Conservation (phyloP, 1,284 basidiomycete genomes). For the Porodaedalea pini region DNA sequence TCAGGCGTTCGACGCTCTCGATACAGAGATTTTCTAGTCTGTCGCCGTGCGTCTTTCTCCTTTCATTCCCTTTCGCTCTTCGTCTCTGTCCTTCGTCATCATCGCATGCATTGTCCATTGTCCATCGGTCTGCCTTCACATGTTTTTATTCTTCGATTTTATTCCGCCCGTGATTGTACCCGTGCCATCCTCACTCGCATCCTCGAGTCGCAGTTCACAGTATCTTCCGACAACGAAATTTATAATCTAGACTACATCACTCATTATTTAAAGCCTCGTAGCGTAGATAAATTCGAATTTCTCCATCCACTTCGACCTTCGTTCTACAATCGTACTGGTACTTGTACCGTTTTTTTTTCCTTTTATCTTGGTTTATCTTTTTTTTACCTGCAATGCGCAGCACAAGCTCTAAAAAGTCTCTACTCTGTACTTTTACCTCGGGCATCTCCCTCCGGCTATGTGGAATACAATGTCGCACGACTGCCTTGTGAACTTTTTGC, state of each 20-base stretch:
- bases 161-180: not conserved
- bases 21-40: slow-evolving; percentile 10
- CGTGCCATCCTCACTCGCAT: not conserved
- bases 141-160: slow-evolving; percentile 12
- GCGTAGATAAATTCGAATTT: not conserved
- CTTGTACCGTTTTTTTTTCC: not conserved
- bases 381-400: not conserved
- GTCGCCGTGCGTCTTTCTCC: not conserved
- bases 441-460: not conserved
- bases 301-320: not conserved
- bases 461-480: not conserved
- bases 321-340: not conserved
- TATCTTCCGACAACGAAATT: not conserved
- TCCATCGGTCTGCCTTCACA: not conserved
- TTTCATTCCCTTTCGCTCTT: not conserved
- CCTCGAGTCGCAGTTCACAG: no score
- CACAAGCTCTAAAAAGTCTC: not conserved
- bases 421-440: not conserved
- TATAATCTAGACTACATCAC: slow-evolving; percentile 14
- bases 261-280: not conserved
- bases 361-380: not conserved
- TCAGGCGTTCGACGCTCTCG: slow-evolving; percentile 17
- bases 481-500: not conserved
- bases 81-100: not conserved
- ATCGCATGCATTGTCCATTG: not conserved